Evolutionary conservation across 2,329 filamentous ascomycete genomes (phyloP).

Genomic region (Colletotrichum phormii): DNA sequence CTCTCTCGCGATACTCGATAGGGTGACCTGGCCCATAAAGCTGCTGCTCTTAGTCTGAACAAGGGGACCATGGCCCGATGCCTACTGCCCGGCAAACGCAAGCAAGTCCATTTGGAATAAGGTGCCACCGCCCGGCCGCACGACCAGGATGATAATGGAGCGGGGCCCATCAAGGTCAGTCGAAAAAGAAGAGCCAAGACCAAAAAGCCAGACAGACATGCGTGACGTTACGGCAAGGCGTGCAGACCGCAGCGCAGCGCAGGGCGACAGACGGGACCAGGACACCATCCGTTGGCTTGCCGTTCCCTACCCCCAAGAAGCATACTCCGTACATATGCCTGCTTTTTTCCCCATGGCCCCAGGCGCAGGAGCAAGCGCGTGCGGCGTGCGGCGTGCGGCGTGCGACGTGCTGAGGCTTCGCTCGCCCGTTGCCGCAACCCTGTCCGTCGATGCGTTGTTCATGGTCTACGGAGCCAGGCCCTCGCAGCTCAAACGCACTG

Average conservation of each 20-base stretch:
- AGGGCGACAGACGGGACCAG: not conserved
- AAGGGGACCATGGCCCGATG: not conserved
- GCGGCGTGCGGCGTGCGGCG: not conserved
- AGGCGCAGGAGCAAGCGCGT: not conserved
- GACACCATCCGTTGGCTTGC: not conserved
- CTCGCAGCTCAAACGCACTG: not conserved
- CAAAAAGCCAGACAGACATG: slow-evolving; percentile 5
- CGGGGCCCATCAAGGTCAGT: not conserved
- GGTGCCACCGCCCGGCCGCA: not conserved
- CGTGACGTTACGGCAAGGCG: slow-evolving; percentile 11
- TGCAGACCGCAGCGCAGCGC: not conserved
- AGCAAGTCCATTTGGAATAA: slow-evolving; percentile 11
- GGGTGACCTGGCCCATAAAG: not conserved
- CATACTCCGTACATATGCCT: not conserved
- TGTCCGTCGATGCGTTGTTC: slow-evolving; percentile 10
- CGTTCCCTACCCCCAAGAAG: not conserved
- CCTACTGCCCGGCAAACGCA: not conserved
- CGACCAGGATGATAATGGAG: not conserved
- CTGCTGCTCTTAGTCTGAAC: not conserved
- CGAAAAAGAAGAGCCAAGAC: not conserved
- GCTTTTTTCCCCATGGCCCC: not conserved
- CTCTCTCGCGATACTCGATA: not conserved
- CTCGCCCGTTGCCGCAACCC: not conserved
- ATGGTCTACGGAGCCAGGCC: not conserved
- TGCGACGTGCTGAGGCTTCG: not conserved